Conservation (phyloP, 139 green algal genomes). For the Chlamydomonas asymmetrica region DNA sequence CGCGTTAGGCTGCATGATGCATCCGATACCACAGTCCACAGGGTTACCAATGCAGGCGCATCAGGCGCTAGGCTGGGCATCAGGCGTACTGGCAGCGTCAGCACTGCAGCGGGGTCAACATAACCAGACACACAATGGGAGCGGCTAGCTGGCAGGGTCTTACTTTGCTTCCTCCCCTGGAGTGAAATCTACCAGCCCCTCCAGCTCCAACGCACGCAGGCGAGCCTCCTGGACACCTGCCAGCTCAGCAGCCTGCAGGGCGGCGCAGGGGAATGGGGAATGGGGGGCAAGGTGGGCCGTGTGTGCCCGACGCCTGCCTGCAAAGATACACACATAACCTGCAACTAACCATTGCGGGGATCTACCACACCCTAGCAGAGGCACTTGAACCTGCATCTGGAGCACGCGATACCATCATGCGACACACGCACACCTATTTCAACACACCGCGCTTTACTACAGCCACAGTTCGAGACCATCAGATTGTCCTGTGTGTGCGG, state of each 20-base stretch:
- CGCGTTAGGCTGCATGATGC: too few relatives aligned
- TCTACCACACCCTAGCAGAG: not conserved
- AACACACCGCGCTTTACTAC: too few relatives aligned
- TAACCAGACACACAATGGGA: too few relatives aligned
- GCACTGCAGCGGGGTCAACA: too few relatives aligned
- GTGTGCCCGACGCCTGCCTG: not conserved
- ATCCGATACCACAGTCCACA: too few relatives aligned
- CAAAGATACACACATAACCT: not conserved
- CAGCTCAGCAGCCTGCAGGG: slow-evolving; percentile 4
- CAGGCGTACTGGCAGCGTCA: too few relatives aligned
- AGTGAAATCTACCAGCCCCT: slow-evolving; percentile 44
- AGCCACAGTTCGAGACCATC: too few relatives aligned
- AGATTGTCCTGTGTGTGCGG: too few relatives aligned
- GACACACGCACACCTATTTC: not conserved
- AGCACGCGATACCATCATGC: not conserved
- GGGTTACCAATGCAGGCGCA: too few relatives aligned
- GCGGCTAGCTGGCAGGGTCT: too few relatives aligned
- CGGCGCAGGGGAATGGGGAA: not conserved
- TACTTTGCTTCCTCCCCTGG: too few relatives aligned
- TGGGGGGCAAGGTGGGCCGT: not conserved
- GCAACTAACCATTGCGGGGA: not conserved
- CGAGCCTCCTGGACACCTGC: not conserved
- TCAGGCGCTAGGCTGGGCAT: too few relatives aligned
- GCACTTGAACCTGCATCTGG: not conserved
- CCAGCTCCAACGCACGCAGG: slow-evolving; percentile 45